Evolutionary conservation across 2,329 filamentous ascomycete genomes (phyloP), one percentile per base, ranked within the genome.

Genomic region (Thermothelomyces thermophilus): DNA sequence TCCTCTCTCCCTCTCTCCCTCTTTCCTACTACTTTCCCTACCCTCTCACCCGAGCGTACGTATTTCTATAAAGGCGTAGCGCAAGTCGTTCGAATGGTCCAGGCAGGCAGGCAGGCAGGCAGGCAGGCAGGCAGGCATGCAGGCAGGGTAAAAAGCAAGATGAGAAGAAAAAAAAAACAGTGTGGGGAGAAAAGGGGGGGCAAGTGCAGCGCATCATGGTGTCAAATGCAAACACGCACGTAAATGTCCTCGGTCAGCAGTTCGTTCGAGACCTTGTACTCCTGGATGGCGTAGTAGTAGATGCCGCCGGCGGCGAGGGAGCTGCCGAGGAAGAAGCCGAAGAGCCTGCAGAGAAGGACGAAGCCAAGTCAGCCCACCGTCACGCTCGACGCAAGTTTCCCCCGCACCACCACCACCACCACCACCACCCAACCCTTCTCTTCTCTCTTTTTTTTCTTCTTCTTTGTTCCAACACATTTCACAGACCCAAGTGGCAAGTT

Each of bases 181-280:
- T 47, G 4, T 36, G 9, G 5, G 8, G 35, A 51, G 8, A 37
- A 51, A 48, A 10, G 41, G 33, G n/a, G 54, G 52, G 26, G 47
- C 48, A 52, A 45, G 51, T 37, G 43, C 41, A 60, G 40, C 40
- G 46, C 43, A 54, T 56, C 62, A 26, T 26, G 24, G 5, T 26
- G 5, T 68, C 62, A 70, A 58, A 70, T 67, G 66, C 63, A 70
- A 59, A 64, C 60, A 84, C 88, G 70, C 79, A 96, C 91, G 71
- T 91, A 91, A 68, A 97, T 95, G 70, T 97, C 91, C 71, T 95
- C 90, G 54, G 85, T 91, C 70, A 97, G 74, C 64, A 96, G 79
- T 71, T 95, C 87, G 73, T 96, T 97, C 60, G 89, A 87, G 37
- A 90, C 77, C 72, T 90, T 89, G 75, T 96, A 97, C 70, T 97